Evolutionary conservation across 73 alveolate genomes (phyloP).

Genomic region (Symbiodinium pilosum): DNA sequence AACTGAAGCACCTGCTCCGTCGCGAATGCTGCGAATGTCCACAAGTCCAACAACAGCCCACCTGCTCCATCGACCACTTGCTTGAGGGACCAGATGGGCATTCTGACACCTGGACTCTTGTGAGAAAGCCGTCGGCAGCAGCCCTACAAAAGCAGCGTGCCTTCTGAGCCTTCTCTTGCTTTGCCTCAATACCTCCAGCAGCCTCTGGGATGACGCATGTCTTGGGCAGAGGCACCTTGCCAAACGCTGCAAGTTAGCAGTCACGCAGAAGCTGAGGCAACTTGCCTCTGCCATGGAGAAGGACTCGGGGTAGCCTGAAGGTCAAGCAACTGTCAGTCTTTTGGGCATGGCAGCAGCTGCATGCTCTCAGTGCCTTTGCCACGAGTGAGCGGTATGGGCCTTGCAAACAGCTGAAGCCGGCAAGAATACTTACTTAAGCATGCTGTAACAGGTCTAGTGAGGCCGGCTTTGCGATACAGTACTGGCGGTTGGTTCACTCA

Average conservation of each 20-base stretch:
- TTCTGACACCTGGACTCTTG: background rate
- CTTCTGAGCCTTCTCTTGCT: background rate
- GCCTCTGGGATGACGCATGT: background rate
- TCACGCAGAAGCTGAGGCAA: background rate
- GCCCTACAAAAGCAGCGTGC: background rate
- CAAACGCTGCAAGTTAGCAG: background rate
- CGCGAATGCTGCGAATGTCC: background rate
- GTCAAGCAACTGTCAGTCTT: background rate
- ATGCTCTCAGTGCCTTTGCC: background rate
- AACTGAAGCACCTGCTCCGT: background rate
- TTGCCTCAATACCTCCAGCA: background rate
- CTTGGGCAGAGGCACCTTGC: background rate
- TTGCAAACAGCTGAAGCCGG: background rate
- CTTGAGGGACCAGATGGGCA: background rate
- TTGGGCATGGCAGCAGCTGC: background rate
- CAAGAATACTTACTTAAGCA: too few species aligned
- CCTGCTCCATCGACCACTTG: slow-evolving; percentile 3
- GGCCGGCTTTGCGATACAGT: background rate
- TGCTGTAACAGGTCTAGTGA: too few species aligned
- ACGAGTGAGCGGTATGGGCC: background rate
- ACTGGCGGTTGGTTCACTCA: background rate
- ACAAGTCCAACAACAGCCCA: background rate
- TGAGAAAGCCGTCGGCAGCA: too few species aligned
- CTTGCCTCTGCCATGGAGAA: background rate
- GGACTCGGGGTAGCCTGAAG: background rate